Evolutionary conservation across 257 asterid genomes (phyloP), one percentile per base, ranked within the genome.

Genomic region (Solanum tarijense): DNA sequence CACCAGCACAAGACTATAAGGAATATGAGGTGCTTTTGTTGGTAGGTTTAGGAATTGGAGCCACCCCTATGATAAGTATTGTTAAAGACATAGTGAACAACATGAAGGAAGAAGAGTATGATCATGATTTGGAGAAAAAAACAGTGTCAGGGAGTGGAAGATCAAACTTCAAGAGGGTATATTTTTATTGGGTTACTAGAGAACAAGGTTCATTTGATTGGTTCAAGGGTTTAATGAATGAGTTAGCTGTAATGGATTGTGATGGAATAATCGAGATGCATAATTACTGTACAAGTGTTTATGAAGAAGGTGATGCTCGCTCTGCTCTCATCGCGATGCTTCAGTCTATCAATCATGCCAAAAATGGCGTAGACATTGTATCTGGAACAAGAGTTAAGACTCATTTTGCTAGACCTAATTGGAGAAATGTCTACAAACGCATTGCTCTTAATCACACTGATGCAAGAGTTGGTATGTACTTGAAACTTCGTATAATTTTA

Each of bases 1-100:
- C 98, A 89, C 98, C 98, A 69, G 95, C 98, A 71, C 98, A 96
- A 92, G 98, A 96, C 90, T 96, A 96, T 94, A 95, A 96, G 91
- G 92, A 96, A 41, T 96, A 96, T 86, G 98, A 96, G 1, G 98
- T 96, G 4, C 95, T 95, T 23, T 83, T 96, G 46, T 88, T 96
- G 32, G 98, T 96, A 2, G 98, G 98, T 13, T 90, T 96, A 7
- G 98, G 98, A 16, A 96, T 95, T n/a, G 98, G 98, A 1, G 98
- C 98, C 1, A 96, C 98, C 1, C 98, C 98, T 5, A 96, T 96
- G 98, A 95, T 96, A 86, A 96, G 98, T 83, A 96, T 96, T 0
- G 94, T 95, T 20, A 96, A 96, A 84, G 98, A 95, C 91, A 96
- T 96, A 5, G 95, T 93, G 60, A 96, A 96, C 94, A 96, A 95